phyloP scores from a whole-genome alignment of 148 eudicot species.

The Fagopyrum homotropicum region DNA sequence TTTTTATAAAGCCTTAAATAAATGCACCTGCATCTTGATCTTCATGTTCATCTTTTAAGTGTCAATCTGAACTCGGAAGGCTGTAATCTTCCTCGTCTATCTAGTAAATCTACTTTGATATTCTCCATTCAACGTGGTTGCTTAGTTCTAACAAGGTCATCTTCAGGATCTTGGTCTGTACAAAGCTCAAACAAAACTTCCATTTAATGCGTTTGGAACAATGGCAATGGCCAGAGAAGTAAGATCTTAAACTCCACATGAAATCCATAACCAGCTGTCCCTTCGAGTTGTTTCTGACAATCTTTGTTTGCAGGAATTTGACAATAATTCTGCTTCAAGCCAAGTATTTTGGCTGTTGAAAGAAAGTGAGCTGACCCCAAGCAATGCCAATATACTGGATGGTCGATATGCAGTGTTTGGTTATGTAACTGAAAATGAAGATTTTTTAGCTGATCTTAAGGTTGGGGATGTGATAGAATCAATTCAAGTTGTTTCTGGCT shows the following conservation, averaged over 20 bases:
- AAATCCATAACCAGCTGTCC: background rate
- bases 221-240: conserved; percentile 99
- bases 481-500: conserved; percentile 74
- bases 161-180: conserved; percentile 90
- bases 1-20: background rate
- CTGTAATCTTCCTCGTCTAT: no score
- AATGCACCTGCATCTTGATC: background rate
- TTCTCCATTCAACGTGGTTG: background rate
- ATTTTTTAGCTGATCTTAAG: conserved; percentile 79
- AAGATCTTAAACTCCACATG: conserved; percentile 13
- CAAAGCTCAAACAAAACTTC: conserved; percentile 98
- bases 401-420: conserved; percentile 95
- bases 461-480: conserved; percentile 97
- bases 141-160: background rate
- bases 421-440: conserved; percentile 83
- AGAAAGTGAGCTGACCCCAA: conserved; percentile 96
- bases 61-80: background rate
- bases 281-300: background rate
- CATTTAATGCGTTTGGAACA: conserved; percentile 97
- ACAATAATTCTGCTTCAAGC: conserved; percentile 86
- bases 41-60: background rate
- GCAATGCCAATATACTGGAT: conserved; percentile 93
- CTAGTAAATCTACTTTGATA: no score
- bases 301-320: conserved; percentile 64
- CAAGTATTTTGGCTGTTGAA: conserved; percentile 94